Conservation (phyloP, 768 basidiomycete genomes). For the Lactarius tabidus region DNA sequence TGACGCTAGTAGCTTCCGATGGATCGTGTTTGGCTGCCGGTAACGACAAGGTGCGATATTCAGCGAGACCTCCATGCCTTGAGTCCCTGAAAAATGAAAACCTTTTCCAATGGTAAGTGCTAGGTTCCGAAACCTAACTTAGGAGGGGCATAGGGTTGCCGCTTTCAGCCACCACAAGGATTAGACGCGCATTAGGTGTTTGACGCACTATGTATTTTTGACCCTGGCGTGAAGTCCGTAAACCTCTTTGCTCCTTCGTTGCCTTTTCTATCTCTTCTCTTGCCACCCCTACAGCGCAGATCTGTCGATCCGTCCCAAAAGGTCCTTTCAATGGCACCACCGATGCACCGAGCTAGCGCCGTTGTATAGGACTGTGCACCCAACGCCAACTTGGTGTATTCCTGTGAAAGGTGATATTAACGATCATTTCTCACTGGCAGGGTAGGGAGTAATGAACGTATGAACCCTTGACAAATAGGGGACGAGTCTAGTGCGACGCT, state of each 20-base stretch:
- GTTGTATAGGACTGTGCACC: slow-evolving; percentile 99
- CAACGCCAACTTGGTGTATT: slow-evolving; percentile 96
- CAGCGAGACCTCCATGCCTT: slow-evolving; percentile 13
- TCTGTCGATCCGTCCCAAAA: slow-evolving; percentile 86
- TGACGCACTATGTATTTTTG: slow-evolving; percentile 75
- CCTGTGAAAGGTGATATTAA: slow-evolving; percentile 65
- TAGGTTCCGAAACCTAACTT: slow-evolving; percentile 97
- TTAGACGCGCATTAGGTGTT: slow-evolving; percentile 91
- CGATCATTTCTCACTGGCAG: slow-evolving; percentile 17
- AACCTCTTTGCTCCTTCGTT: slow-evolving; percentile 16
- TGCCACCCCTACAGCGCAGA: slow-evolving; percentile 97
- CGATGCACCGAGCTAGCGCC: slow-evolving; percentile 53
- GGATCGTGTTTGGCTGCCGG: slow-evolving; percentile 96
- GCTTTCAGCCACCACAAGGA: slow-evolving; percentile 92
- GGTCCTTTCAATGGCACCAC: slow-evolving; percentile 85
- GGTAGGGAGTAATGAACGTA: not conserved
- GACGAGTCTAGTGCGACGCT: not conserved
- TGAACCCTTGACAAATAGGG: slow-evolving; percentile 4
- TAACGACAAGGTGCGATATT: slow-evolving; percentile 75
- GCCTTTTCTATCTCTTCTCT: slow-evolving; percentile 69
- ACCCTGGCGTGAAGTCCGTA: slow-evolving; percentile 87
- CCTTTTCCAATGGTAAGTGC: slow-evolving; percentile 69
- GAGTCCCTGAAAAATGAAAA: slow-evolving; percentile 20
- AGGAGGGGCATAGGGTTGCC: slow-evolving; percentile 62
- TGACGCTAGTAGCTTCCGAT: slow-evolving; percentile 81